These are phyloP conservation scores for Colletotrichum theobromicola DNA, from an alignment of 2,329 filamentous ascomycete species.

Conservation along the genomic window DNA sequence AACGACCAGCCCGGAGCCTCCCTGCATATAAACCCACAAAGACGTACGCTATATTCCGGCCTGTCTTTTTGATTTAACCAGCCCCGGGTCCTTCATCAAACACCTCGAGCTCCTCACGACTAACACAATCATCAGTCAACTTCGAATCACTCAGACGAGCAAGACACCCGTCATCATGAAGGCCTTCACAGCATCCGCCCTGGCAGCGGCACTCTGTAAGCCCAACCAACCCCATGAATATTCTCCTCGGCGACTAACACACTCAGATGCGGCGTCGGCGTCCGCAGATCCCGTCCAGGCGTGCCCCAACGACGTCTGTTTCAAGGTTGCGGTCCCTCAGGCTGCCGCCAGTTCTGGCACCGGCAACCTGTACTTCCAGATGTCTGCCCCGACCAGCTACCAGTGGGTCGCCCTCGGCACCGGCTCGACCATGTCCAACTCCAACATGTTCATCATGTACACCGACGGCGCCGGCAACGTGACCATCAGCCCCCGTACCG, in stretches of 20 bases:
- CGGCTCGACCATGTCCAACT: constrained; percentile 57
- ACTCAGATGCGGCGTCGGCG: constrained; percentile 28
- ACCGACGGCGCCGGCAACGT: constrained; percentile 62
- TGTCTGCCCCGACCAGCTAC: constrained; percentile 58
- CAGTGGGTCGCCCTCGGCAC: constrained; percentile 65
- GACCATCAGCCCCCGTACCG: constrained; percentile 63
- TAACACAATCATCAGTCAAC: not conserved
- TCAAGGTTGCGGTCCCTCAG: constrained; percentile 59
- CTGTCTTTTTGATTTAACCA: not conserved
- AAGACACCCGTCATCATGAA: constrained; percentile 4
- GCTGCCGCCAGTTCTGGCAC: constrained; percentile 49
- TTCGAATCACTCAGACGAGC: not conserved
- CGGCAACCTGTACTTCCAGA: constrained; percentile 66
- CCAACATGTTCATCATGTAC: constrained; percentile 70
- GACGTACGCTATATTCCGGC: not conserved
- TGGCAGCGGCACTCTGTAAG: constrained; percentile 17
- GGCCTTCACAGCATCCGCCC: constrained; percentile 7
- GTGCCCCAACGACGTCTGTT: constrained; percentile 57
- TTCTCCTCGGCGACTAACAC: not conserved
- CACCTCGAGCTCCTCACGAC: not conserved
- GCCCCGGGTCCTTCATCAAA: not conserved
- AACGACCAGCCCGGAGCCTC: not conserved
- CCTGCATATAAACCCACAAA: not conserved
- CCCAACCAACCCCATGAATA: not conserved
- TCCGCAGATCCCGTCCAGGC: constrained; percentile 34